These are phyloP conservation scores for Nymphaea colorata DNA, from an alignment of 164 flowering plant genomes.

Conservation along the genomic window DNA sequence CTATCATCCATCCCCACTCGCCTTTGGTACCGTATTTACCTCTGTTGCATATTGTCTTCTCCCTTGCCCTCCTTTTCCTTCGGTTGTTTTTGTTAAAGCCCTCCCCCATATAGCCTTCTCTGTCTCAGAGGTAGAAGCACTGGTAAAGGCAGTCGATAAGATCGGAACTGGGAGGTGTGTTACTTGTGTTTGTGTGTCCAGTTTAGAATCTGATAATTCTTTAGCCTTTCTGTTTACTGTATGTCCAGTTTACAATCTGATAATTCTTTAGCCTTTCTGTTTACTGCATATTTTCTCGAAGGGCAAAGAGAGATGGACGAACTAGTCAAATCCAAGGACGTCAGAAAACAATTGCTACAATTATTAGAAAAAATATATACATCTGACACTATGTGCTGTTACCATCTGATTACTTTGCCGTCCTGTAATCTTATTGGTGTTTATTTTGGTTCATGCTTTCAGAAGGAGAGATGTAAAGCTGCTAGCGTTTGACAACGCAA, in stretches of 20 bases:
- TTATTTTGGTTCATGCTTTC: constrained; percentile 3
- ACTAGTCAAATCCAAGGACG: too few relatives aligned
- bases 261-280: not conserved
- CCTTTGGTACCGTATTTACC: too few relatives aligned
- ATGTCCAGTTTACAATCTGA: not conserved
- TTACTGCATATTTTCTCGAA: too few relatives aligned
- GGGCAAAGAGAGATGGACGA: too few relatives aligned
- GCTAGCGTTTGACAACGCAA: constrained; percentile 79
- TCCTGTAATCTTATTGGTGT: not conserved
- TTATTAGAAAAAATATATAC: not conserved
- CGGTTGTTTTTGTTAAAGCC: too few relatives aligned
- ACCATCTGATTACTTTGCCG: not conserved
- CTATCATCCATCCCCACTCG: too few relatives aligned
- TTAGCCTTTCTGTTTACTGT: too few relatives aligned
- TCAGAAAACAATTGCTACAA: not conserved
- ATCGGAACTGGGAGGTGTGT: constrained; percentile 96
- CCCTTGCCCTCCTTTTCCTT: too few relatives aligned
- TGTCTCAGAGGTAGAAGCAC: constrained; percentile 93
- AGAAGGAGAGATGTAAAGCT: constrained; percentile 95
- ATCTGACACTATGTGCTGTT: too few relatives aligned
- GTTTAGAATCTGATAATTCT: not conserved
- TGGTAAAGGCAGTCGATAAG: constrained; percentile 95
- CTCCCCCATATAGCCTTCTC: constrained; percentile 34
- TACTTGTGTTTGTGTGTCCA: too few relatives aligned
- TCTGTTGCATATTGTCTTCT: too few relatives aligned